Evolutionary conservation across 2,329 filamentous ascomycete species (phyloP).

Genomic region (Pestalotiopsis sp.): DNA sequence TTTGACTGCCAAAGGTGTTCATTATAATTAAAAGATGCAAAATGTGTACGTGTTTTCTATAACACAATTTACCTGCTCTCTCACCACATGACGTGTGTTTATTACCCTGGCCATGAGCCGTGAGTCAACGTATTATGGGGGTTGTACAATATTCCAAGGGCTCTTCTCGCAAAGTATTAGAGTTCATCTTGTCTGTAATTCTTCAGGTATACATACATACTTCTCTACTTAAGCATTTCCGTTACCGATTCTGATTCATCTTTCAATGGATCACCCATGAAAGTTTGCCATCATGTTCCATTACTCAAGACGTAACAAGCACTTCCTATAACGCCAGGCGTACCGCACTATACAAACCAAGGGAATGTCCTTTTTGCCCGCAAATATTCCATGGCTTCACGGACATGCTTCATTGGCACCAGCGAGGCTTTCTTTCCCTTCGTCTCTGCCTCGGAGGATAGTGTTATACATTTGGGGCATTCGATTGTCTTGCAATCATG

Average conservation of each 20-base stretch:
- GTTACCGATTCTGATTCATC: not conserved
- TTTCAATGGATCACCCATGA: not conserved
- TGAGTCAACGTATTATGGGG: not conserved
- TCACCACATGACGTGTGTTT: not conserved
- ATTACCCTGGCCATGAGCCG: not conserved
- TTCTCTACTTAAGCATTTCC: not conserved
- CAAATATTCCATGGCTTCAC: not conserved
- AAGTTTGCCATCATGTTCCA: not conserved
- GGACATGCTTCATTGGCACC: not conserved
- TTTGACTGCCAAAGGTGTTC: no score
- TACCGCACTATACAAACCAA: slow-evolving; percentile 1
- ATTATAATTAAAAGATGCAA: no score
- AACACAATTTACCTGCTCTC: not conserved
- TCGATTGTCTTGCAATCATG: not conserved
- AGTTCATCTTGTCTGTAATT: not conserved
- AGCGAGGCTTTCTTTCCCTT: not conserved
- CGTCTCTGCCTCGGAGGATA: not conserved
- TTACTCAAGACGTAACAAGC: not conserved
- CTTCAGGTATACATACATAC: no score
- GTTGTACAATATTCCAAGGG: not conserved
- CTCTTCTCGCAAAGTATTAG: not conserved
- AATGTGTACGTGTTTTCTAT: no score
- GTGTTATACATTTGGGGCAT: not conserved
- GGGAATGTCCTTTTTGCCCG: not conserved
- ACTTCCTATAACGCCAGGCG: not conserved